A percentile compares a stretch with the other conserved stretches of the same genome.
Evolutionary conservation across 2,329 filamentous ascomycete genomes (phyloP).

Genomic region (Westerdykella ornata): DNA sequence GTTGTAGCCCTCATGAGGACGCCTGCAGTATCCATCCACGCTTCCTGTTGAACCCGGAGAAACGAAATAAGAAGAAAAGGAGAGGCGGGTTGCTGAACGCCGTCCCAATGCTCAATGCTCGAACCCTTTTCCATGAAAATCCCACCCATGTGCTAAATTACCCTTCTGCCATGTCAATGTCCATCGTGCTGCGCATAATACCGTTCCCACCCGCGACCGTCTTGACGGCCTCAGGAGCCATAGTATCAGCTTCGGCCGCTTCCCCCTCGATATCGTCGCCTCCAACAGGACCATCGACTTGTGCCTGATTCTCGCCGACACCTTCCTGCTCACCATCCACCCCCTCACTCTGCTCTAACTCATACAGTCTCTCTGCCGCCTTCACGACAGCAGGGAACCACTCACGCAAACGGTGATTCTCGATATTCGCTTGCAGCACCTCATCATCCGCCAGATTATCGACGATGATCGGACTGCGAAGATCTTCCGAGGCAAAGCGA

Average conservation of each 20-base stretch:
- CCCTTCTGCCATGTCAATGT: slow-evolving; percentile 29
- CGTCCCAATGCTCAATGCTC: no score
- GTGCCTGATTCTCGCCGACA: neutral
- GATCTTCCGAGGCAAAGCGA: slow-evolving; percentile 48
- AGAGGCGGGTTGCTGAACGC: no score
- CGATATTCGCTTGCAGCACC: slow-evolving; percentile 56
- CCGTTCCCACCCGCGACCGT: no score
- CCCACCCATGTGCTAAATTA: no score
- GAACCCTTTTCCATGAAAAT: no score
- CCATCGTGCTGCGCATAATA: slow-evolving; percentile 1
- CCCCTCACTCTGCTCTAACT: slow-evolving; percentile 10
- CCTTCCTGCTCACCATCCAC: neutral
- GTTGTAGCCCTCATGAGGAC: no score
- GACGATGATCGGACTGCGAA: slow-evolving; percentile 60
- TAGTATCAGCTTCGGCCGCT: slow-evolving; percentile 2
- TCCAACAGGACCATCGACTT: slow-evolving; percentile 1
- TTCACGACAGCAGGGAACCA: slow-evolving; percentile 53
- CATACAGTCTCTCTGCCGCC: slow-evolving; percentile 32
- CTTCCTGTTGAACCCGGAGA: no score
- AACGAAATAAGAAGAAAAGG: no score
- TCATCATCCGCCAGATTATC: slow-evolving; percentile 70
- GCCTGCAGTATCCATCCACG: no score
- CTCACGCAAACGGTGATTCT: slow-evolving; percentile 60
- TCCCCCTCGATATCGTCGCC: slow-evolving; percentile 2
- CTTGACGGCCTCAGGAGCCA: no score